Conservation (phyloP, 305 asterid genomes). For the Fraxinus nigra region DNA sequence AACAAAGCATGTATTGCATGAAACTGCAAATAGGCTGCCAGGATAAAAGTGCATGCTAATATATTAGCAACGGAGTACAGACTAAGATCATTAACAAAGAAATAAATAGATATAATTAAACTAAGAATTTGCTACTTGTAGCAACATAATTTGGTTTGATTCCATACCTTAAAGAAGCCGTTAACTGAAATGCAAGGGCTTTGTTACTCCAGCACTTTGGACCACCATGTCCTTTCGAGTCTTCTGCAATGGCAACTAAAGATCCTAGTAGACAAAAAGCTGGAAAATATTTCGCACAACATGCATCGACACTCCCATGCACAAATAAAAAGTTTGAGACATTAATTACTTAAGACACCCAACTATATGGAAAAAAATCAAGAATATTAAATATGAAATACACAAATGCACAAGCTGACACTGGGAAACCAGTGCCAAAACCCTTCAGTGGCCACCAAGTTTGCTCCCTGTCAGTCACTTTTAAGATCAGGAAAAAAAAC, state of each 20-base stretch:
- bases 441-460: background rate
- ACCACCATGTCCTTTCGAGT: background rate
- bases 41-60: background rate
- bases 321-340: background rate
- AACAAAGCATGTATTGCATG: background rate
- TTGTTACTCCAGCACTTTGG: background rate
- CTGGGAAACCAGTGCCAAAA: background rate
- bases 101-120: background rate
- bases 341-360: background rate
- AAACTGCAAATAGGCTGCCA: background rate
- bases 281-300: background rate
- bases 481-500: background rate
- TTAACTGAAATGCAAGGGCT: background rate
- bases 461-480: background rate
- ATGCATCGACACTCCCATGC: background rate
- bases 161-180: background rate
- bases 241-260: slow-evolving; percentile 10
- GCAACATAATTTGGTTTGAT: background rate
- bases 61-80: background rate
- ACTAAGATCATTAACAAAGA: background rate
- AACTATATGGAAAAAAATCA: background rate
- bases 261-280: background rate
- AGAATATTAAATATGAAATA: background rate
- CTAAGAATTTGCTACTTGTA: background rate
- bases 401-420: background rate